These are phyloP conservation scores for Backusella westeae DNA, from an alignment of 192 early-diverging fungal genomes.

Conservation along the genomic window DNA sequence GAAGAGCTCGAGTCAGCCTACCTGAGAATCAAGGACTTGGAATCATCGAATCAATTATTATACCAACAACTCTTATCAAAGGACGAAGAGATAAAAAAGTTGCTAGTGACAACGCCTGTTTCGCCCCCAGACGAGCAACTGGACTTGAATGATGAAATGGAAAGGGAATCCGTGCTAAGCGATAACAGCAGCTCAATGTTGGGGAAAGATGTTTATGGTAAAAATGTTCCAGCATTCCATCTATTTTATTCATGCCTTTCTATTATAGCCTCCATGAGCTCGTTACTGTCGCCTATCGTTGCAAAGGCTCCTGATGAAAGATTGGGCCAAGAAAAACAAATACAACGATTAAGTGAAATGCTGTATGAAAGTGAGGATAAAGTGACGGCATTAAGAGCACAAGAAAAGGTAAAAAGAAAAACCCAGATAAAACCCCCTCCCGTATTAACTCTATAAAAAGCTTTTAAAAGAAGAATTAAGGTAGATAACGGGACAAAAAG, in stretches of 20 bases:
- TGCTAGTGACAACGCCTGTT: slow-evolving; percentile 3
- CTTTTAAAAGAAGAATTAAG: slow-evolving; percentile 30
- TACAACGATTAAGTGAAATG: slow-evolving; percentile 52
- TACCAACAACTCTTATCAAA: background rate
- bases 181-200: slow-evolving; percentile 5
- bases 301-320: background rate
- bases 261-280: slow-evolving; percentile 19
- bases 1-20: background rate
- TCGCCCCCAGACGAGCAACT: slow-evolving; percentile 6
- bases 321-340: slow-evolving; percentile 30
- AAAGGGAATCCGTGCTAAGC: background rate
- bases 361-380: slow-evolving; percentile 57
- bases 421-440: background rate
- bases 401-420: slow-evolving; percentile 50
- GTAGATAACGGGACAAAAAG: background rate
- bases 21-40: background rate
- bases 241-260: background rate
- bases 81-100: slow-evolving; percentile 3
- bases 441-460: background rate
- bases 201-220: background rate
- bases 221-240: background rate
- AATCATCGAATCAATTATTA: background rate
- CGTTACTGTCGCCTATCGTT: slow-evolving; percentile 16
- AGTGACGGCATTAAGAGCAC: slow-evolving; percentile 38
- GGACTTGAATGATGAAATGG: slow-evolving; percentile 4